Evolutionary conservation across 352 stramenopile genomes (phyloP).

Genomic region (Phytophthora vignae): DNA sequence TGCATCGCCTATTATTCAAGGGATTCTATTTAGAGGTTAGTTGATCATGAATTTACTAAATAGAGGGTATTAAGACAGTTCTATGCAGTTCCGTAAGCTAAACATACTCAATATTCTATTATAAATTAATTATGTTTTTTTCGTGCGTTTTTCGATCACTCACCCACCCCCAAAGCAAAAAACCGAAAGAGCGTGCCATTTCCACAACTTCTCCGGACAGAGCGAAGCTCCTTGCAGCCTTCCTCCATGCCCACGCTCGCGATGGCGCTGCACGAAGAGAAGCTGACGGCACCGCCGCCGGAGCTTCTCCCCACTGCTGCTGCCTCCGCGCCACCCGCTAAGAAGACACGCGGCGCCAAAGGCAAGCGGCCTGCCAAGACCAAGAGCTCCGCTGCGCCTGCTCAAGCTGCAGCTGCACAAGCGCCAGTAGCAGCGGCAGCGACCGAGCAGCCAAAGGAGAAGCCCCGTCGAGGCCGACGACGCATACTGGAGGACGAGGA

Average conservation of each 20-base stretch:
- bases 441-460: constrained; percentile 22
- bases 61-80: too few species aligned
- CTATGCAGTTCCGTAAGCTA: too few species aligned
- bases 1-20: too few species aligned
- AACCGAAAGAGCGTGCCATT: constrained; percentile 1
- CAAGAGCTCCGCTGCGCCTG: background rate
- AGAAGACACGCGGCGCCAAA: background rate
- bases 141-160: constrained; percentile 11
- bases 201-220: background rate
- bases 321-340: background rate
- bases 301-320: background rate
- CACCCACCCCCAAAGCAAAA: background rate
- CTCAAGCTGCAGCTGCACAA: background rate
- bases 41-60: too few species aligned
- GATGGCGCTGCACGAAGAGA: constrained; percentile 24
- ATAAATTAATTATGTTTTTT: too few species aligned
- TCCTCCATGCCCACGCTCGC: constrained; percentile 31
- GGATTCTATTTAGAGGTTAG: too few species aligned
- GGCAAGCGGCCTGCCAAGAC: constrained; percentile 10
- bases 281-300: background rate
- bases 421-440: background rate
- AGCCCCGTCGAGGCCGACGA: constrained; percentile 47
- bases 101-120: too few species aligned
- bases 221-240: too few species aligned
- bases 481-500: constrained; percentile 71